Evolutionary conservation across 2,329 filamentous ascomycete species (phyloP).

Genomic region (Alternaria panax): DNA sequence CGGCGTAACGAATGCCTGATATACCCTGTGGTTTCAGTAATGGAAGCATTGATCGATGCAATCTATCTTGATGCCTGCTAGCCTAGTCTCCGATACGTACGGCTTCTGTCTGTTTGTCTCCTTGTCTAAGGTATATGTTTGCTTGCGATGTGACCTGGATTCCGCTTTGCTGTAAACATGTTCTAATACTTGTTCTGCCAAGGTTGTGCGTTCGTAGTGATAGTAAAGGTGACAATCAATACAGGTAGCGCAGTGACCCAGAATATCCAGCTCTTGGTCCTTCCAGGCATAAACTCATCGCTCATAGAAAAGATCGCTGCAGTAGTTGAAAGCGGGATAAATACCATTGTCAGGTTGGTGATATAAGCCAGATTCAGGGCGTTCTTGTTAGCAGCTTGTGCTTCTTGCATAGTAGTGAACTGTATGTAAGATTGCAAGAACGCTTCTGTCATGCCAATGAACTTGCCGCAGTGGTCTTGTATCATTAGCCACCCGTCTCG

Average conservation of each 20-base stretch:
- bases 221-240: not conserved
- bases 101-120: too few species aligned
- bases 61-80: rapidly evolving
- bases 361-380: conserved; percentile 10
- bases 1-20: too few species aligned
- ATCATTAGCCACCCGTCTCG: not conserved
- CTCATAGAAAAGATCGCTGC: conserved; percentile 15
- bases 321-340: conserved; percentile 15
- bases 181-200: too few species aligned
- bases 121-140: too few species aligned
- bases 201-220: too few species aligned
- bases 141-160: too few species aligned
- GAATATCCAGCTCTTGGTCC: conserved; percentile 12
- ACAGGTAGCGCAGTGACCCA: conserved; percentile 11
- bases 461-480: not conserved
- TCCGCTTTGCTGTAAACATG: too few species aligned
- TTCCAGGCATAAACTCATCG: conserved; percentile 12
- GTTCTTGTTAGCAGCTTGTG: conserved; percentile 12
- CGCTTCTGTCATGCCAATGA: not conserved
- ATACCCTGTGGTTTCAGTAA: too few species aligned
- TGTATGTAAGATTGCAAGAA: conserved; percentile 1
- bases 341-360: conserved; percentile 16
- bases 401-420: conserved; percentile 13
- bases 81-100: too few species aligned
- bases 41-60: too few species aligned